Evolutionary conservation across 192 early-diverging fungal genomes (phyloP).

Genomic region (Diversispora epigaea): DNA sequence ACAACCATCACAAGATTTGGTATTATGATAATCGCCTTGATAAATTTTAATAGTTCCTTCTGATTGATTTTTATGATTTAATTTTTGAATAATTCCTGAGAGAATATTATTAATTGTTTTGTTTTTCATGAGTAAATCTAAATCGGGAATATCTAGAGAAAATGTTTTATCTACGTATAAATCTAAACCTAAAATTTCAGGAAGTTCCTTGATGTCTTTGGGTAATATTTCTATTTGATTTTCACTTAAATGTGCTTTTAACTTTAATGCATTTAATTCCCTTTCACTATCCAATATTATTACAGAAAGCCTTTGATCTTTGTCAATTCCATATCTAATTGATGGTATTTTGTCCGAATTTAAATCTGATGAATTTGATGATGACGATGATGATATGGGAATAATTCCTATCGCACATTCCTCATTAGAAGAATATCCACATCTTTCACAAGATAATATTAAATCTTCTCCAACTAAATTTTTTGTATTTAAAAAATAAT

Average conservation of each 20-base stretch:
- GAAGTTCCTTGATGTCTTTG: background rate
- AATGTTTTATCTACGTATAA: background rate
- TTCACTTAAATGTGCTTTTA: background rate
- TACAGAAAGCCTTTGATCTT: background rate
- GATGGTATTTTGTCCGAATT: background rate
- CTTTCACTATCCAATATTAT: background rate
- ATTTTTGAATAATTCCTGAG: slow-evolving; percentile 28
- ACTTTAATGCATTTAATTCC: background rate
- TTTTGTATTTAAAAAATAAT: background rate
- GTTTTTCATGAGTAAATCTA: background rate
- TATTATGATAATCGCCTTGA: slow-evolving; percentile 49
- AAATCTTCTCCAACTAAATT: slow-evolving; percentile 77
- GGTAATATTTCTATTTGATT: background rate
- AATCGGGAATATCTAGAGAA: background rate
- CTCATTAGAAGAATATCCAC: slow-evolving; percentile 84
- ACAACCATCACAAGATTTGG: slow-evolving; percentile 51
- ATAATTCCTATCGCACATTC: slow-evolving; percentile 62
- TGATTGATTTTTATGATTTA: background rate
- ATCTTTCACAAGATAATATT: slow-evolving; percentile 66
- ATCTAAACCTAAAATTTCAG: background rate
- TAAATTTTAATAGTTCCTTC: background rate
- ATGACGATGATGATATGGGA: no score
- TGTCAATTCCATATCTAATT: background rate
- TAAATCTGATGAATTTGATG: background rate
- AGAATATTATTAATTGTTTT: background rate